These are phyloP conservation scores for Macadamia integrifolia DNA, from an alignment of 164 flowering plant species.

Conservation along the genomic window DNA sequence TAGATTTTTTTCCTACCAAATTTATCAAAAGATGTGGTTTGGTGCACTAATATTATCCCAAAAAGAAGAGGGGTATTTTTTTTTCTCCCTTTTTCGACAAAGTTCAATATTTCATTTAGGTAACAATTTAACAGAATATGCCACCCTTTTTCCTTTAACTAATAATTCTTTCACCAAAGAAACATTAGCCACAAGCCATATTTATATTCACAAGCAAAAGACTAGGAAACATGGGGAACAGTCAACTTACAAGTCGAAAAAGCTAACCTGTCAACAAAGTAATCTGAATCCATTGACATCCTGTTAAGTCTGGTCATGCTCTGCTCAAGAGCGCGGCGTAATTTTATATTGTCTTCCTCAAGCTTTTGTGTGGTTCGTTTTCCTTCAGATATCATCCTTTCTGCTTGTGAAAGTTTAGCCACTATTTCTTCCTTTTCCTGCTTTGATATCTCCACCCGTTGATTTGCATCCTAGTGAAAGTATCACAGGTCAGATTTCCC, in stretches of 20 bases:
- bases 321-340: constrained; percentile 91
- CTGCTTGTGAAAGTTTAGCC: constrained; percentile 56
- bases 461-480: constrained; percentile 54
- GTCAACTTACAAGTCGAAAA: constrained; percentile 2
- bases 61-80: too few relatives aligned
- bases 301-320: constrained; percentile 96
- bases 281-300: constrained; percentile 97
- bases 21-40: too few relatives aligned
- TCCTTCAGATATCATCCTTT: constrained; percentile 54
- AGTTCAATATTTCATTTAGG: too few relatives aligned
- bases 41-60: too few relatives aligned
- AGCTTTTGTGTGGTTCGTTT: constrained; percentile 55
- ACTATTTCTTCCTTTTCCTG: constrained; percentile 67
- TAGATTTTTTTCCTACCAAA: too few relatives aligned
- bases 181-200: neutral
- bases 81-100: too few relatives aligned
- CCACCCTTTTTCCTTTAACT: too few relatives aligned
- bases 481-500: neutral
- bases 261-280: constrained; percentile 85
- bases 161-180: too few relatives aligned
- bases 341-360: constrained; percentile 84
- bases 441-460: constrained; percentile 40
- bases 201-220: neutral
- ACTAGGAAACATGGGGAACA: neutral
- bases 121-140: too few relatives aligned